A percentile compares a stretch with the other conserved stretches of the same genome.
Conservation (phyloP, 345 rosid genomes). For the Pistacia vera region DNA sequence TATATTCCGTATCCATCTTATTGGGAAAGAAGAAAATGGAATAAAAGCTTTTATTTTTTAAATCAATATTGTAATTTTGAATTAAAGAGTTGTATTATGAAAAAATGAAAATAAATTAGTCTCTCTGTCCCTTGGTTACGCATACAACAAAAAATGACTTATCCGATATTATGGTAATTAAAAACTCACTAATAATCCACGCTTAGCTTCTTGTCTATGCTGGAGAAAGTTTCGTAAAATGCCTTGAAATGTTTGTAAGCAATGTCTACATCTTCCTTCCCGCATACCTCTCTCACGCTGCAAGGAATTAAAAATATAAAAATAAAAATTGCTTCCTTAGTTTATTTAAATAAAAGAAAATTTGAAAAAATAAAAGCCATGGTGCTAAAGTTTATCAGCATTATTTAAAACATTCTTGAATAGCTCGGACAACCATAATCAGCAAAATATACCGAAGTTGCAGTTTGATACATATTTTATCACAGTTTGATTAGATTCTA, state of each 20-base stretch:
- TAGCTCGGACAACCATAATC: not conserved
- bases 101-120: not conserved
- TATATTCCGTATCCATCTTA: not conserved
- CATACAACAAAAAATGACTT: not conserved
- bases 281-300: constrained; percentile 90
- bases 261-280: constrained; percentile 77
- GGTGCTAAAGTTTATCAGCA: not conserved
- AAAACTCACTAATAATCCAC: constrained; percentile 43
- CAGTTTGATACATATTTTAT: not conserved
- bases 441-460: constrained; percentile 1
- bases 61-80: constrained; percentile 10
- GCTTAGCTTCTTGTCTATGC: constrained; percentile 62
- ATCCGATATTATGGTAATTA: not conserved
- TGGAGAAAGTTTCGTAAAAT: constrained; percentile 70
- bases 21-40: not conserved
- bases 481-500: not conserved
- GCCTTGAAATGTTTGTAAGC: constrained; percentile 95
- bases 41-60: not conserved
- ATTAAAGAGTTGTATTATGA: constrained; percentile 9
- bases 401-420: not conserved
- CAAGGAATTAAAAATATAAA: constrained; percentile 18
- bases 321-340: not conserved
- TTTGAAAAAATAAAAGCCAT: not conserved
- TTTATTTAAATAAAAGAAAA: not conserved
- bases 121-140: not conserved